Evolutionary conservation across 148 eudicot genomes (phyloP).

Genomic region (Rhododendron williamsianum): DNA sequence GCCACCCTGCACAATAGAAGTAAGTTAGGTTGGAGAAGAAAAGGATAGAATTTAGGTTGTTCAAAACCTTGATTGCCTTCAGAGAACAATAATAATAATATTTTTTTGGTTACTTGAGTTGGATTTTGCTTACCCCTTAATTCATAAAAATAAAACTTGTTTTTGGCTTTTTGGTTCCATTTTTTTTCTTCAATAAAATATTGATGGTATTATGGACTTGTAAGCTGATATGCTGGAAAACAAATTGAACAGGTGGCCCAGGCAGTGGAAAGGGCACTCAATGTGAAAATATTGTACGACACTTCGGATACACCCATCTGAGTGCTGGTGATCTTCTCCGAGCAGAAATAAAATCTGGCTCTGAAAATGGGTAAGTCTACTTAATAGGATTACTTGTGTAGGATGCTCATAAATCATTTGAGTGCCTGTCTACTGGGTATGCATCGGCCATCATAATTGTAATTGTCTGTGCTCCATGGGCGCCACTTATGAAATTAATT

Average conservation of each 20-base stretch:
- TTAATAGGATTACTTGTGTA: not conserved
- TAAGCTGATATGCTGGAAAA: not conserved
- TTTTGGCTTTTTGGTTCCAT: not conserved
- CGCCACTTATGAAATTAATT: not conserved
- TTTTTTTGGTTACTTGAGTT: not conserved
- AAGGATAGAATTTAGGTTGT: not conserved
- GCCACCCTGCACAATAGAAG: not conserved
- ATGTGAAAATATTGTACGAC: constrained; percentile 44
- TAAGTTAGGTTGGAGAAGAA: not conserved
- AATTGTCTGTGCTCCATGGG: not conserved
- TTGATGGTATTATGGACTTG: not conserved
- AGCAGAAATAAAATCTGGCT: constrained; percentile 47
- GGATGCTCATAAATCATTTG: not conserved
- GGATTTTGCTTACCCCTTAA: no score
- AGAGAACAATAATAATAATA: not conserved
- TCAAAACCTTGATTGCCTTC: not conserved
- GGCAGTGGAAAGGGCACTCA: constrained; percentile 65
- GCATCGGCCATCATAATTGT: not conserved
- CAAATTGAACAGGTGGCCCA: constrained; percentile 46
- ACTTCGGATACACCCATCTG: constrained; percentile 52
- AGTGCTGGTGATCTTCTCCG: constrained; percentile 61
- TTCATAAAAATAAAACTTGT: not conserved
- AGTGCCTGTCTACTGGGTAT: not conserved
- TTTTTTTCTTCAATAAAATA: not conserved
- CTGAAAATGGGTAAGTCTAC: constrained; percentile 49